phyloP scores from a whole-genome alignment of 2,329 filamentous ascomycete species.

The Fusarium sp. region DNA sequence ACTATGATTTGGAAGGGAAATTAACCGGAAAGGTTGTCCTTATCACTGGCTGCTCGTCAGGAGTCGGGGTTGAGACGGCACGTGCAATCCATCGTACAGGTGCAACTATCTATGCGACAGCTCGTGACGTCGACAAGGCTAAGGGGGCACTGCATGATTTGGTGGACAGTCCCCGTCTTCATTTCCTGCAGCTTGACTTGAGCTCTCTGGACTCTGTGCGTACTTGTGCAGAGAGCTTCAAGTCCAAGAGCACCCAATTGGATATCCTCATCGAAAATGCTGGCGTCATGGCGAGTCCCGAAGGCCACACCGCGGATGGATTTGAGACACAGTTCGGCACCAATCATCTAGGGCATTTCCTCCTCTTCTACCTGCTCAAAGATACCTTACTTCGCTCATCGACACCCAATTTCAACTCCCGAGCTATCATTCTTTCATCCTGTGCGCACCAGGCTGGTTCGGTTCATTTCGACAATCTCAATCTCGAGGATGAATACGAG shows the following conservation, averaged over 20 bases:
- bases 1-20: slow-evolving; percentile 44
- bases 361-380: slow-evolving; percentile 53
- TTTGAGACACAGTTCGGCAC: slow-evolving; percentile 39
- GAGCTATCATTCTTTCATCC: slow-evolving; percentile 60
- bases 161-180: background rate
- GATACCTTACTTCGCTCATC: slow-evolving; percentile 54
- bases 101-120: slow-evolving; percentile 32
- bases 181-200: slow-evolving; percentile 33
- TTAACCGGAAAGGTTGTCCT: slow-evolving; percentile 53
- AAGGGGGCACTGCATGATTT: slow-evolving; percentile 7
- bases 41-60: slow-evolving; percentile 57
- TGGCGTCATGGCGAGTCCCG: slow-evolving; percentile 32
- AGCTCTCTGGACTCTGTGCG: slow-evolving; percentile 35
- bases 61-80: slow-evolving; percentile 57
- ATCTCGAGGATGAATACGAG: slow-evolving; percentile 21
- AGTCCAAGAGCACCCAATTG: slow-evolving; percentile 26
- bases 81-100: slow-evolving; percentile 56
- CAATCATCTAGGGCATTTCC: slow-evolving; percentile 40
- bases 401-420: slow-evolving; percentile 54
- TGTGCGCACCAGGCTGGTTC: slow-evolving; percentile 49
- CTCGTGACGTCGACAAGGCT: slow-evolving; percentile 35
- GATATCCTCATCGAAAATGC: slow-evolving; percentile 35
- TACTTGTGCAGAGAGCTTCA: slow-evolving; percentile 29
- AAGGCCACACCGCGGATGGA: slow-evolving; percentile 24
- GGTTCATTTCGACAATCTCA: slow-evolving; percentile 20